Conservation (phyloP, 2,329 filamentous ascomycete species). For the Pseudocercospora macadamiae region DNA sequence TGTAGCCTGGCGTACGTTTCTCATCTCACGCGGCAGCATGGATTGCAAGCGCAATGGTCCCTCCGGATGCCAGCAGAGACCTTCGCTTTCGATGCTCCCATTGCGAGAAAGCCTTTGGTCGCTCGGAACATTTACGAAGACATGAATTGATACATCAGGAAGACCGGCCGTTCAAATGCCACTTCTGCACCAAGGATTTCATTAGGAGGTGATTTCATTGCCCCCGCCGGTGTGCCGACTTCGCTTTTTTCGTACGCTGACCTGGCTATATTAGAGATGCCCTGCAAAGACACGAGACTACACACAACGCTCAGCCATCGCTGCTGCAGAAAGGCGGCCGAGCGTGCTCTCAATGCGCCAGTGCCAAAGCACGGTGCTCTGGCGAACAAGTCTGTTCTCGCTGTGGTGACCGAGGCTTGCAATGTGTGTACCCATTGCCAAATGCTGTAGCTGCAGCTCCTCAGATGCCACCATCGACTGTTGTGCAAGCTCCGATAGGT, state of each 20-base stretch:
- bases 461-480: not conserved
- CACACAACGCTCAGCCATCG: slow-evolving; percentile 27
- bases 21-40: not conserved
- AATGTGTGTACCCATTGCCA: slow-evolving; percentile 36
- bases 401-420: slow-evolving; percentile 28
- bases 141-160: slow-evolving; percentile 32
- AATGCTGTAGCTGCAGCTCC: not conserved
- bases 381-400: slow-evolving; percentile 33
- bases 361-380: slow-evolving; percentile 36
- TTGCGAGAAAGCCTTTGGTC: slow-evolving; percentile 30
- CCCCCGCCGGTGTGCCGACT: too few relatives aligned
- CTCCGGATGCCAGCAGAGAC: slow-evolving; percentile 11
- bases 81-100: slow-evolving; percentile 20
- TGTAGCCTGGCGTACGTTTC: not conserved
- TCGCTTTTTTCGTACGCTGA: not conserved
- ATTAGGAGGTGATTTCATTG: slow-evolving; percentile 24
- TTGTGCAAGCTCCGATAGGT: not conserved
- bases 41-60: slow-evolving; percentile 1
- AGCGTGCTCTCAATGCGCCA: slow-evolving; percentile 35
- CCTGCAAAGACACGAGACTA: slow-evolving; percentile 32
- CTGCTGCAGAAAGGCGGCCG: slow-evolving; percentile 28
- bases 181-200: slow-evolving; percentile 31
- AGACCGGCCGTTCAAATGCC: slow-evolving; percentile 29
- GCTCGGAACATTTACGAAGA: slow-evolving; percentile 32
- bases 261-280: slow-evolving; percentile 27